Conservation (phyloP, 2,329 filamentous ascomycete genomes). For the Monosporascus sp. region DNA sequence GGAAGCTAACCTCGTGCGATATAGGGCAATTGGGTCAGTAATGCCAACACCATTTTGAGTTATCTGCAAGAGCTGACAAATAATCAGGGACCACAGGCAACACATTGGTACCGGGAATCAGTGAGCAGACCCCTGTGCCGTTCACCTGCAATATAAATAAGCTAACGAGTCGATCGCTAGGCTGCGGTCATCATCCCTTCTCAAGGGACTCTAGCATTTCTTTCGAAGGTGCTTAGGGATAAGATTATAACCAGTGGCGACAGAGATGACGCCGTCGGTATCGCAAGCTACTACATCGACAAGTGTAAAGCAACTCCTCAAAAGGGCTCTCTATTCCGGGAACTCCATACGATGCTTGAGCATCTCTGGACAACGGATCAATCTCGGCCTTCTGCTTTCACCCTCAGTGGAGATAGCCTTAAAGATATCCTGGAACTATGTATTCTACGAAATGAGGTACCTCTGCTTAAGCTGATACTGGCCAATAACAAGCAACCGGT, state of each 20-base stretch:
- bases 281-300: slow-evolving; percentile 2
- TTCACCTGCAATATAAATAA: background rate
- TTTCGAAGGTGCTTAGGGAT: background rate
- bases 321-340: background rate
- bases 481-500: background rate
- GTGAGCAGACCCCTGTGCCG: slow-evolving; percentile 3
- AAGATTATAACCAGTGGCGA: background rate
- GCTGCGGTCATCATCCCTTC: slow-evolving; percentile 11
- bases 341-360: slow-evolving; percentile 1
- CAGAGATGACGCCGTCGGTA: background rate
- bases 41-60: background rate
- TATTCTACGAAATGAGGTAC: background rate
- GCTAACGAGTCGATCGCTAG: background rate
- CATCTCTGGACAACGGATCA: background rate
- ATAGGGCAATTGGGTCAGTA: background rate
- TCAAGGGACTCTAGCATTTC: slow-evolving; percentile 2
- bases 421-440: slow-evolving; percentile 1
- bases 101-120: slow-evolving; percentile 3
- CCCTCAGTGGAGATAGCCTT: background rate
- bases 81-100: background rate
- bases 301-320: background rate
- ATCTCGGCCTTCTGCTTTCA: background rate
- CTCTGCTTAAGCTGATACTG: slow-evolving; percentile 1
- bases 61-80: background rate
- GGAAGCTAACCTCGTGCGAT: background rate